Evolutionary conservation across 495 filamentous ascomycete species (phyloP).

Genomic region (Thermothielavioides terrestris): DNA sequence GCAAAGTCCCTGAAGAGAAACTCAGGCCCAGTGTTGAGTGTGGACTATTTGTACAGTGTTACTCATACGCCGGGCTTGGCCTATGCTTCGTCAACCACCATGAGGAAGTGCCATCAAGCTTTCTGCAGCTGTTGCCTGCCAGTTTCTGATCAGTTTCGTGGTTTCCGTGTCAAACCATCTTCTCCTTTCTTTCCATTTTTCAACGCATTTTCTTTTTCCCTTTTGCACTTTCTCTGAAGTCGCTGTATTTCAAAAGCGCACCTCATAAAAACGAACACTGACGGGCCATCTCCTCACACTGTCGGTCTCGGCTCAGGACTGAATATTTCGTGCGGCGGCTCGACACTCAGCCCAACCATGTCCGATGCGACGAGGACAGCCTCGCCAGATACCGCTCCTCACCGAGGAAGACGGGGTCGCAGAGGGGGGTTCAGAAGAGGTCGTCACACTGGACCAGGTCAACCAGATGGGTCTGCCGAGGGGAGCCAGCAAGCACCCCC

Average conservation of each 20-base stretch:
- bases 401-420: conserved; percentile 18
- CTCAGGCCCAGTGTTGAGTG: background rate
- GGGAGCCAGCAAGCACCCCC: background rate
- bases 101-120: background rate
- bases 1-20: too few relatives aligned
- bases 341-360: conserved; percentile 8
- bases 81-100: background rate
- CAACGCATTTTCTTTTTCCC: conserved; percentile 5
- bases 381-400: conserved; percentile 7
- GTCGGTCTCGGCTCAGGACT: background rate
- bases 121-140: background rate
- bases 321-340: background rate
- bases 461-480: background rate
- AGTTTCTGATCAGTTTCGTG: too few relatives aligned
- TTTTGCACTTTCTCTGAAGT: conserved; percentile 26
- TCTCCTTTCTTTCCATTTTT: background rate
- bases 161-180: too few relatives aligned
- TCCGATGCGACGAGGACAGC: conserved; percentile 8
- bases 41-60: background rate
- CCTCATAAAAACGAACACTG: background rate
- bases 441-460: background rate
- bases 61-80: background rate
- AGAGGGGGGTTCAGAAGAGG: conserved; percentile 10
- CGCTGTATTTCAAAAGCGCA: conserved; percentile 52
- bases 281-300: background rate